A percentile compares a stretch with the other conserved stretches of the same genome.
Evolutionary conservation across 768 basidiomycete genomes (phyloP).

Genomic region (Lenzites betulinus): DNA sequence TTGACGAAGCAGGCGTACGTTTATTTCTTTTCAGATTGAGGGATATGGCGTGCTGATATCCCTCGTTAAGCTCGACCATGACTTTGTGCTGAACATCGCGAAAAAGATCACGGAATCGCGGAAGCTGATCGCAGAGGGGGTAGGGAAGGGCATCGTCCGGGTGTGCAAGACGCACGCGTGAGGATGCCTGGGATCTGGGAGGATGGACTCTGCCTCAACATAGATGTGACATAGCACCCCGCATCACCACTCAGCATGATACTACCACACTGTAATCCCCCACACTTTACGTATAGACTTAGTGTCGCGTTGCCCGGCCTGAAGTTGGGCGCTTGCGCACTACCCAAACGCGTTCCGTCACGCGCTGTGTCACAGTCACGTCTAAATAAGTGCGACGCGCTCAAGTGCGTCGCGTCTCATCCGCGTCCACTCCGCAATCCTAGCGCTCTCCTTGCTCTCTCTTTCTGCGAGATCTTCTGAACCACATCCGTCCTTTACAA

Average conservation of each 20-base stretch:
- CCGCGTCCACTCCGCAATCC: not conserved
- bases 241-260: constrained; percentile 24
- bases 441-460: not conserved
- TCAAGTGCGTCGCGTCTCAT: constrained; percentile 15
- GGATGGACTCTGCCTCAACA: constrained; percentile 9
- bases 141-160: constrained; percentile 68
- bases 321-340: no score
- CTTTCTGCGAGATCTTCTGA: not conserved
- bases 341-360: constrained; percentile 4
- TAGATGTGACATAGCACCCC: constrained; percentile 11
- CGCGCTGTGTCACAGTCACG: constrained; percentile 18
- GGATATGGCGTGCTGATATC: constrained; percentile 5
- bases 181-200: constrained; percentile 1
- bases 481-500: no score
- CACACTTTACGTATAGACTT: no score
- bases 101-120: constrained; percentile 72
- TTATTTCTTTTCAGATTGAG: not conserved
- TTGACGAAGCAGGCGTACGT: constrained; percentile 38
- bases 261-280: constrained; percentile 8
- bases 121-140: constrained; percentile 70
- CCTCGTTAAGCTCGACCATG: constrained; percentile 55
- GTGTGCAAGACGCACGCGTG: constrained; percentile 42
- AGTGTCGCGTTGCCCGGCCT: no score
- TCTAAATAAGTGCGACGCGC: not conserved
- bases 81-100: constrained; percentile 59